A percentile compares a stretch with the other conserved stretches of the same genome.
phyloP scores from a whole-genome alignment of 345 rosid genomes.

The Brassica incana region DNA sequence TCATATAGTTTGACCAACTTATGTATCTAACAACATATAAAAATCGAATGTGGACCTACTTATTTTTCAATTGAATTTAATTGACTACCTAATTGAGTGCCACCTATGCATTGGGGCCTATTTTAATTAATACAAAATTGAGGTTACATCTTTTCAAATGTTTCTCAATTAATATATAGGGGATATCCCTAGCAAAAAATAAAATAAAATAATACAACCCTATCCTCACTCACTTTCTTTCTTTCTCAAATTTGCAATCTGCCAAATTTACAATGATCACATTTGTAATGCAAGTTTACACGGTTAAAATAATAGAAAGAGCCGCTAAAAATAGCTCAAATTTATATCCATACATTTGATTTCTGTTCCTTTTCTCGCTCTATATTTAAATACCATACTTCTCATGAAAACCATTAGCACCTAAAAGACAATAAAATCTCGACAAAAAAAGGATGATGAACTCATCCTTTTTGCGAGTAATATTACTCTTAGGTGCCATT shows the following conservation, averaged over 20 bases:
- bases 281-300: slow-evolving; percentile 23
- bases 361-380: background rate
- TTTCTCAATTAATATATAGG: too few relatives aligned
- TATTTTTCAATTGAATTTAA: too few relatives aligned
- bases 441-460: slow-evolving; percentile 44
- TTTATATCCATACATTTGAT: slow-evolving; percentile 26
- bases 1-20: too few relatives aligned
- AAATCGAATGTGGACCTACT: too few relatives aligned
- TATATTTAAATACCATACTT: slow-evolving; percentile 23
- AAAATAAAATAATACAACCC: background rate
- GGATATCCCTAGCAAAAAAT: slow-evolving; percentile 9
- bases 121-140: too few relatives aligned
- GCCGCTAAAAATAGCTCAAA: slow-evolving; percentile 19
- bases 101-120: too few relatives aligned
- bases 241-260: slow-evolving; percentile 5
- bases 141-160: too few relatives aligned
- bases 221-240: background rate
- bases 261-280: slow-evolving; percentile 1
- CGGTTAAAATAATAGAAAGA: slow-evolving; percentile 26
- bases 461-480: slow-evolving; percentile 33
- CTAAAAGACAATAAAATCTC: slow-evolving; percentile 22
- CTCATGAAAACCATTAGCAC: slow-evolving; percentile 28
- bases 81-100: too few relatives aligned
- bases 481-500: slow-evolving; percentile 36
- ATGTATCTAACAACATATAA: too few relatives aligned